A percentile compares a stretch with the other conserved stretches of the same genome.
Evolutionary conservation across 1,284 basidiomycete species (phyloP).

Genomic region (Cryptococcus depauperatus): DNA sequence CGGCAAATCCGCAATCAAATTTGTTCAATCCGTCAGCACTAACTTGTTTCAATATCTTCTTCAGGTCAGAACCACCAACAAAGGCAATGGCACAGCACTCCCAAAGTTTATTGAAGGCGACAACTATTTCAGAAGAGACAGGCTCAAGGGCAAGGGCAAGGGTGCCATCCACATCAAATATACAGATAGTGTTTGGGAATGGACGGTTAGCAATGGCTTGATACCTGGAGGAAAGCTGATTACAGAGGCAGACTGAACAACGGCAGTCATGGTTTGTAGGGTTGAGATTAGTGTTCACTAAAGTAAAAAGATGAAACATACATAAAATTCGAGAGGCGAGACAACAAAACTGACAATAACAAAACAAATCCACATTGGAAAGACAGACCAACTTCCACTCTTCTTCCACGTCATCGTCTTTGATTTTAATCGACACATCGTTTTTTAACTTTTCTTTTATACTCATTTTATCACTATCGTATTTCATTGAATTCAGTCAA

Average conservation of each 20-base stretch:
- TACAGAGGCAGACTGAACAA: constrained; percentile 15
- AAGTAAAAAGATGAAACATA: too few relatives aligned
- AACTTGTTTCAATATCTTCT: constrained; percentile 61
- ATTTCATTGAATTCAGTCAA: not conserved
- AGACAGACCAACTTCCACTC: too few relatives aligned
- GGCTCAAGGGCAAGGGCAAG: constrained; percentile 65
- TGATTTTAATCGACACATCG: too few relatives aligned
- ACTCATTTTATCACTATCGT: not conserved
- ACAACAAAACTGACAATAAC: too few relatives aligned
- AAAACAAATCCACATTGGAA: too few relatives aligned
- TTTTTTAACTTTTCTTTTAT: too few relatives aligned
- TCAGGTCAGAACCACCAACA: constrained; percentile 80
- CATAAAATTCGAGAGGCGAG: too few relatives aligned
- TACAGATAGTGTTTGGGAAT: constrained; percentile 45
- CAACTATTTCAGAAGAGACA: constrained; percentile 61
- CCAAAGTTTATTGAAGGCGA: constrained; percentile 58
- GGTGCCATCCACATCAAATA: constrained; percentile 78
- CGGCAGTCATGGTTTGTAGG: too few relatives aligned
- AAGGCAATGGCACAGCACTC: constrained; percentile 73
- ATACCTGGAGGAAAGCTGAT: constrained; percentile 33
- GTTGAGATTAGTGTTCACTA: too few relatives aligned
- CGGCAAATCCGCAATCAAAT: constrained; percentile 89
- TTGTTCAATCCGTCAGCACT: constrained; percentile 56
- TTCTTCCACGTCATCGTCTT: too few relatives aligned
- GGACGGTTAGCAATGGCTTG: constrained; percentile 40